phyloP scores from a whole-genome alignment of 1,284 basidiomycete genomes.

The Marasmius fiardii region DNA sequence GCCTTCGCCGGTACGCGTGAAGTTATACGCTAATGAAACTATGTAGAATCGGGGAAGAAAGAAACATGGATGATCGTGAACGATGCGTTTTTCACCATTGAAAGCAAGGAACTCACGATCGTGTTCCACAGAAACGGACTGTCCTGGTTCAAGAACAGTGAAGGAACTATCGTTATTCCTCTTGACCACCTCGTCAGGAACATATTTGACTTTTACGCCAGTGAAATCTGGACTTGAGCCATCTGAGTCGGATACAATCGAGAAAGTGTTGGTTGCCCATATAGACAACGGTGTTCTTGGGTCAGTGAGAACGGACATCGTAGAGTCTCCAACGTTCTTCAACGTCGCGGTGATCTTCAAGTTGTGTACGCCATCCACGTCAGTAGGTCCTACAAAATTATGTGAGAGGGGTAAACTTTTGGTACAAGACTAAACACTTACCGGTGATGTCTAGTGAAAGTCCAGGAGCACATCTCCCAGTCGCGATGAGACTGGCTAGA shows the following conservation, averaged over 20 bases:
- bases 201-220: constrained; percentile 32
- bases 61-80: not conserved
- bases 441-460: not conserved
- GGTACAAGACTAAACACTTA: not conserved
- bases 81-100: not conserved
- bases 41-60: not conserved
- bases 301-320: constrained; percentile 38
- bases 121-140: constrained; percentile 32
- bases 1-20: constrained; percentile 35
- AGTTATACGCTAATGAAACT: constrained; percentile 45
- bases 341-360: constrained; percentile 35
- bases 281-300: constrained; percentile 32
- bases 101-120: constrained; percentile 28
- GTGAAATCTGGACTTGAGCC: constrained; percentile 32
- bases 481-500: not conserved
- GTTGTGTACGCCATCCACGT: constrained; percentile 30
- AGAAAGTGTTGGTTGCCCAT: constrained; percentile 35
- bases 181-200: constrained; percentile 19
- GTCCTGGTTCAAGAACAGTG: constrained; percentile 37
- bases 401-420: not conserved
- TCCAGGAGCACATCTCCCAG: not conserved
- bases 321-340: constrained; percentile 41
- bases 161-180: constrained; percentile 17
- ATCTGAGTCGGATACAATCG: constrained; percentile 28
- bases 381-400: not conserved